Base-by-base conservation (phyloP, 495 filamentous ascomycete species). In the Daldinia decipiens region DNA sequence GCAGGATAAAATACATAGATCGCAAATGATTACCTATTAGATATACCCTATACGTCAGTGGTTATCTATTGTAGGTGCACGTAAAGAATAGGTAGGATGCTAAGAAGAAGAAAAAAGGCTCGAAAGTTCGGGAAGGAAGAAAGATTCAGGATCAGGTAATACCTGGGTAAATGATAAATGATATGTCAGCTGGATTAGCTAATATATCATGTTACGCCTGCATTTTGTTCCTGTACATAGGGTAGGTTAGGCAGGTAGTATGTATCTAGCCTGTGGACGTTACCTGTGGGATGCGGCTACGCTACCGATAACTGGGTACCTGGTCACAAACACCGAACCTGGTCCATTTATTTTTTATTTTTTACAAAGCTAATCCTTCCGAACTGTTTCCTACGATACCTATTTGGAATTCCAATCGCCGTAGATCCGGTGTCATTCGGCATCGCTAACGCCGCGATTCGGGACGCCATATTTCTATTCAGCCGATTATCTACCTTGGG, bases 1-100 rank as follows among this genome's bases (percentile, higher is more conserved):
- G 70, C 60, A 67, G 62, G 24, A 60, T 36, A 51, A 45, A 24
- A 24, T 8, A 24, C 43, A 5, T 13, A 67, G 70, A 72, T 72
- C 70, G 70, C 70, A 72, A 65, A 62, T 68, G 69, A 60, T 72
- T 68, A 68, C 70, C 70, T 61, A 61, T 47, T 61, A 34, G 59
- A 39, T 47, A 39, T 24, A 2, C 9, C 1, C 11, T 29, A 59
- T 60, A 59, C 54, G 59, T 60, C 63, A 54, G 19, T 67, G 59
- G 32, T 57, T 36, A 36, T 11, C n/a, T 12, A 29, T 47, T 54
- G 59, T 59, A 27, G 50, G 29, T 47, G 45, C 31, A 47, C 17
- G 9, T 57, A 67, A 47, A 71, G 69, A 65, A 63, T 64, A 64
- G 64, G 12, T 36, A 36, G 11, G 34, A 11, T 13, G 13, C 12